A percentile compares a stretch with the other conserved stretches of the same genome.
phyloP scores from a whole-genome alignment of 352 stramenopile species.

The Phytophthora hybrid region DNA sequence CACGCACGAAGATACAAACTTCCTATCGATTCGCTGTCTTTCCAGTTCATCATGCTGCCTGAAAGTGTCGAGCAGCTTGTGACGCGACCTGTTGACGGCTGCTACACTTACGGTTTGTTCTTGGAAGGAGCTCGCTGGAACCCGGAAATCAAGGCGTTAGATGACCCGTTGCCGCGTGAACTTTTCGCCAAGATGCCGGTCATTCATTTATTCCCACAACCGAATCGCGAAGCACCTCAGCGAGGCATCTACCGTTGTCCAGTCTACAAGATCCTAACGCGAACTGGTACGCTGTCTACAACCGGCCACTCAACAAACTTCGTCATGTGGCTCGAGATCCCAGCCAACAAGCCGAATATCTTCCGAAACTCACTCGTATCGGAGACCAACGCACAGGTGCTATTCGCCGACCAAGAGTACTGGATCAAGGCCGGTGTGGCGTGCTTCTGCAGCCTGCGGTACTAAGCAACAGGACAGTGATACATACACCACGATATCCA shows the following conservation, averaged over 20 bases:
- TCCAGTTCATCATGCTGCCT: conserved; percentile 80
- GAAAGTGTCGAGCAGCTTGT: conserved; percentile 55
- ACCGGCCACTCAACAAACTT: conserved; percentile 86
- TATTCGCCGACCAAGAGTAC: conserved; percentile 93
- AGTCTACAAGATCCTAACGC: conserved; percentile 96
- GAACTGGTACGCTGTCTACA: conserved; percentile 62
- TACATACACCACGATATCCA: not conserved
- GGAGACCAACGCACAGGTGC: conserved; percentile 92
- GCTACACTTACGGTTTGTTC: conserved; percentile 49
- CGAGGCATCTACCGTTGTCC: conserved; percentile 93
- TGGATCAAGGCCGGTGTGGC: conserved; percentile 97
- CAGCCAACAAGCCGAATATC: conserved; percentile 78
- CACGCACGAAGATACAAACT: conserved; percentile 87
- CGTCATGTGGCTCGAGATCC: conserved; percentile 97
- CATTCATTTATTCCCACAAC: conserved; percentile 85
- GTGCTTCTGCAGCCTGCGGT: conserved; percentile 94
- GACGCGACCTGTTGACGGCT: conserved; percentile 40
- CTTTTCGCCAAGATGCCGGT: conserved; percentile 94
- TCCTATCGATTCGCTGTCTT: conserved; percentile 88
- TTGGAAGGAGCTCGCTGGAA: conserved; percentile 54
- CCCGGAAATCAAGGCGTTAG: conserved; percentile 69
- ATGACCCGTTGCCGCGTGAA: conserved; percentile 92
- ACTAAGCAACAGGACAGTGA: conserved; percentile 52
- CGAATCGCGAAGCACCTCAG: conserved; percentile 77
- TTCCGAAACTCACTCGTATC: conserved; percentile 92